Base-by-base conservation (phyloP, 2,329 filamentous ascomycete genomes). In the Botrytis byssoidea region DNA sequence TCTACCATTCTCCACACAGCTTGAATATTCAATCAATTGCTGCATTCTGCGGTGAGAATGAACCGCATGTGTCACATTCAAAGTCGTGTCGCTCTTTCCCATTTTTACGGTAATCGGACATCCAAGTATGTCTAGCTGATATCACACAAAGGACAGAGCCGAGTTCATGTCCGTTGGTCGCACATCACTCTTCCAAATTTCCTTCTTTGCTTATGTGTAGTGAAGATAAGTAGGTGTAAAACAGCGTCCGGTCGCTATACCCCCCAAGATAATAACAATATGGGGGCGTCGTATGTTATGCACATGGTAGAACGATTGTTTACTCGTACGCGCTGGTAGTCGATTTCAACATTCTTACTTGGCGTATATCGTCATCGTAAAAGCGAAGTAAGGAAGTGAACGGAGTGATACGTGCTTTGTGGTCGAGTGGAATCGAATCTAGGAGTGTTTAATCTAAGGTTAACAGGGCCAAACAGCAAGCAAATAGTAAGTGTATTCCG, bases 101-200 rank as follows among this genome's bases (percentile, higher is more conserved):
- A 37, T 68, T 32, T 68, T n/a, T 35, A 68, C 9, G 35, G 46
- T 5, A 68, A 32, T 55, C 65, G 65, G 46, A 67, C 65, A n/a
- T 51, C 46, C 14, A 68, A 55, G 5, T 10, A 32, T 55, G 5
- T 10, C 16, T n/a, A 18, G 60, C 22, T 55, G 46, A 35, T 42
- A 55, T 40, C 5, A 29, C 46, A 55, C 32, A 22, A 22, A 55
- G 48, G 48, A 29, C 32, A 25, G 65, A 68, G 35, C 42, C 20
- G 16, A 68, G 25, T 7, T 40, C 10, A 29, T 68, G 35, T 68
- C 48, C 65, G 48, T 40, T 55, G 25, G 35, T 68, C 35, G 48
- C 25, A 25, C 35, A 68, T 25, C 9, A 42, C 20, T 42, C 20
- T 51, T 55, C 32, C 65, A 42, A 25, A 40, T 48, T 1, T 35